Evolutionary conservation across 1,284 basidiomycete genomes (phyloP).

Genomic region (Apiotrichum porosum): DNA sequence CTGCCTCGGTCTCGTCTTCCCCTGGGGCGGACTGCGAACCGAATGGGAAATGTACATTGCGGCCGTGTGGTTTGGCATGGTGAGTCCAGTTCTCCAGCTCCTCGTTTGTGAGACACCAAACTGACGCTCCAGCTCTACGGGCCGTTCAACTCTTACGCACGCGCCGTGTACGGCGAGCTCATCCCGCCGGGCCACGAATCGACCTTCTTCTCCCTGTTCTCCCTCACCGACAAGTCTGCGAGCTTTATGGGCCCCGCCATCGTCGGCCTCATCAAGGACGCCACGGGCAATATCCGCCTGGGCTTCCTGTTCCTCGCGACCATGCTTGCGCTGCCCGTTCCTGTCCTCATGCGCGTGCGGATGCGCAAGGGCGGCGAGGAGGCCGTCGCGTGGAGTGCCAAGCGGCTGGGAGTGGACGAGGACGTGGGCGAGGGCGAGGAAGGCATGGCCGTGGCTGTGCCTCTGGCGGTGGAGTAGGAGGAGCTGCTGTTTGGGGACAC

Average conservation of each 20-base stretch:
- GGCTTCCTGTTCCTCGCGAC: constrained; percentile 78
- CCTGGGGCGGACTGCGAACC: constrained; percentile 64
- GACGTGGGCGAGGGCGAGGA: no score
- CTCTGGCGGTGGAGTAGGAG: no score
- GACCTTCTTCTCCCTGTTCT: constrained; percentile 71
- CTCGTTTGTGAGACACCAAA: constrained; percentile 50
- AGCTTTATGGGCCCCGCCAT: constrained; percentile 83
- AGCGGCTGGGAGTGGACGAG: no score
- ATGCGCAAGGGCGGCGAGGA: constrained; percentile 64
- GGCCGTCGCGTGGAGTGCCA: constrained; percentile 44
- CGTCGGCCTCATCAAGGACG: constrained; percentile 78
- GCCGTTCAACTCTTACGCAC: constrained; percentile 45
- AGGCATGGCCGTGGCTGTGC: no score
- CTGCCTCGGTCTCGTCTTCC: constrained; percentile 66
- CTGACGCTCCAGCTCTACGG: constrained; percentile 48
- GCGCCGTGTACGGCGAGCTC: constrained; percentile 47
- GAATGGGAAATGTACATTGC: constrained; percentile 77
- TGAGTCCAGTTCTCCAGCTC: constrained; percentile 43
- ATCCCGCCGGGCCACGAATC: constrained; percentile 47
- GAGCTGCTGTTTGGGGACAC: no score
- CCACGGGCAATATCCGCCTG: constrained; percentile 80
- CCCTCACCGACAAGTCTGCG: constrained; percentile 71
- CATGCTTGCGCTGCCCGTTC: constrained; percentile 75
- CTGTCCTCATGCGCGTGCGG: constrained; percentile 65
- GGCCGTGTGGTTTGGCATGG: constrained; percentile 70